Evolutionary conservation across 2,329 filamentous ascomycete genomes (phyloP), one percentile per base, ranked within the genome.

Genomic region (Didymella sp.): DNA sequence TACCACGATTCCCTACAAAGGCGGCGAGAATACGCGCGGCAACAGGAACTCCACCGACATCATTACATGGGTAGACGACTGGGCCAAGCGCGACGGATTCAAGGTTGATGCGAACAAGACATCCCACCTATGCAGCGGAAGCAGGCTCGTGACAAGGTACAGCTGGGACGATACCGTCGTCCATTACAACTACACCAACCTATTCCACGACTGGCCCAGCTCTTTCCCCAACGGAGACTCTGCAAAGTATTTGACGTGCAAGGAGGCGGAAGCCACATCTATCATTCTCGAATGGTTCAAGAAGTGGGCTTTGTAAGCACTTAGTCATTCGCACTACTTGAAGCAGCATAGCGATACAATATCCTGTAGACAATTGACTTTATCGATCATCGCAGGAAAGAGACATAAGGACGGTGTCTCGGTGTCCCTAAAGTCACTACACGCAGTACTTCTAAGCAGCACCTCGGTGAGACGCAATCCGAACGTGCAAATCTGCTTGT

Each of bases 201-300:
- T 78, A n/a, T 70, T 67, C 7, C 78, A 80, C 57, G 72, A 75
- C 40, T 81, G 78, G 79, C 77, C 78, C 2, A 76, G 67, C 22
- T 65, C 66, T 4, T 68, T 64, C 25, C 41, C 64, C 3, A 74
- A 75, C 44, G 61, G 57, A 1, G 72, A 76, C 43, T 70, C 64
- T 2, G 58, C 56, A 22, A 64, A 58, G 0, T 43, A 51, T 8
- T 60, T 70, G 52, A 75, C 70, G 21, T 75, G 73, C 33, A 37
- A 60, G 21, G 68, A 70, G 40, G 70, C 66, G 30, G 70, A 71
- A 35, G 71, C 69, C 3, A 74, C 73, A 31, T 61, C 51, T n/a
- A 64, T 73, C 8, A 72, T 74, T 21, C 57, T 76, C 41, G 56
- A 67, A 2, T 75, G 71, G 64, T 73, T 75, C 48, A 49, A 50